Conservation (phyloP, 2,329 filamentous ascomycete species). For the Pseudocercospora musae region DNA sequence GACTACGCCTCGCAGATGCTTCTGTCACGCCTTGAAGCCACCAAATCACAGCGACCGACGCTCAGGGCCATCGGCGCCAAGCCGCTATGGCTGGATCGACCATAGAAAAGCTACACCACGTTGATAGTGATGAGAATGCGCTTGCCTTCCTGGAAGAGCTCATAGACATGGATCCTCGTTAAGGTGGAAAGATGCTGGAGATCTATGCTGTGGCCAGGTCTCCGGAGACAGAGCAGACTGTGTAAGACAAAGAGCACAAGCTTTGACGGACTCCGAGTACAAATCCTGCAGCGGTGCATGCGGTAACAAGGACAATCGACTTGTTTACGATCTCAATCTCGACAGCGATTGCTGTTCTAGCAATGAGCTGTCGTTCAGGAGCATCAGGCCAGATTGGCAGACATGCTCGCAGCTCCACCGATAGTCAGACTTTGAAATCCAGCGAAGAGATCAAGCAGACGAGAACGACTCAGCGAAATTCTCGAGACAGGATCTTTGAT, state of each 20-base stretch:
- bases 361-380: background rate
- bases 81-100: background rate
- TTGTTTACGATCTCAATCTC: background rate
- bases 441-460: background rate
- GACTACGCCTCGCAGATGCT: background rate
- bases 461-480: background rate
- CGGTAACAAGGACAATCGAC: background rate
- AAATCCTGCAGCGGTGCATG: background rate
- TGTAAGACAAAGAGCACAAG: background rate
- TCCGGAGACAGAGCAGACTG: background rate
- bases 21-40: background rate
- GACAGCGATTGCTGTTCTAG: background rate
- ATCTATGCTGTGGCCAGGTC: background rate
- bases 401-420: background rate
- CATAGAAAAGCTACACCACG: background rate
- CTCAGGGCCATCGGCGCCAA: background rate
- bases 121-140: background rate
- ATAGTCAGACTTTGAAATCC: background rate
- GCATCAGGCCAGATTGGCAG: background rate
- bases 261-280: background rate
- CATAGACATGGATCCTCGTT: background rate
- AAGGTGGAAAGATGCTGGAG: background rate
- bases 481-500: background rate
- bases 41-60: background rate
- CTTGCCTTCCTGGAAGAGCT: background rate